Evolutionary conservation across 495 filamentous ascomycete genomes (phyloP).

Genomic region (Sabuloglossum arenarium): DNA sequence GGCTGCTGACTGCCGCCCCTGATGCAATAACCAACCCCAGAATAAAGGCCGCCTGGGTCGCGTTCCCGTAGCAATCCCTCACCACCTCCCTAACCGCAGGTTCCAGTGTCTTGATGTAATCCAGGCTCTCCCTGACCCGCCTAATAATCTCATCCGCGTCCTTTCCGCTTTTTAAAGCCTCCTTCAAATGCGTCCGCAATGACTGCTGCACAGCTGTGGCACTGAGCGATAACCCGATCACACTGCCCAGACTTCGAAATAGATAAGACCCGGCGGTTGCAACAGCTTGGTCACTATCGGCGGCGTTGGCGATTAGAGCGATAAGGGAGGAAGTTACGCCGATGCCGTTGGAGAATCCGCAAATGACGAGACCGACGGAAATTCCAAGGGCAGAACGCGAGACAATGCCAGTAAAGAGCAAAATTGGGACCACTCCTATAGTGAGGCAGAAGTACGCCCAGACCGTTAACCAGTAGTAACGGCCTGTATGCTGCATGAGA

Average conservation of each 20-base stretch:
- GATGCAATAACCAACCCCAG: conserved; percentile 10
- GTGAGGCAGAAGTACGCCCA: conserved; percentile 29
- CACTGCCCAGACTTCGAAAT: conserved; percentile 65
- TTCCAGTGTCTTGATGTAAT: conserved; percentile 47
- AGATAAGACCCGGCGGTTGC: conserved; percentile 73
- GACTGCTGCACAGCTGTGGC: conserved; percentile 56
- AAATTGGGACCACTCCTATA: conserved; percentile 30
- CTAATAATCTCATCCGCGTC: conserved; percentile 51
- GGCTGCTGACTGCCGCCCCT: background rate
- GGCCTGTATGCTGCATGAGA: conserved; percentile 56
- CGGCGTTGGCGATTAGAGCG: conserved; percentile 44
- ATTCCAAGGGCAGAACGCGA: conserved; percentile 24
- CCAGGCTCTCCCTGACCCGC: conserved; percentile 50
- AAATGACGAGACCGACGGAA: conserved; percentile 31
- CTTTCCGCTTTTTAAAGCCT: conserved; percentile 28
- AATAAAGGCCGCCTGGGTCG: conserved; percentile 26
- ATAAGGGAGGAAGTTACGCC: conserved; percentile 55
- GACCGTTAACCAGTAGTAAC: conserved; percentile 58
- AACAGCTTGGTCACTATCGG: conserved; percentile 48
- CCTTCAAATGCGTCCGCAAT: conserved; percentile 35
- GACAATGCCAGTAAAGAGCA: conserved; percentile 36
- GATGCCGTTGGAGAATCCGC: conserved; percentile 39
- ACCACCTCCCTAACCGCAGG: conserved; percentile 38
- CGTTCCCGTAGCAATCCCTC: conserved; percentile 42
- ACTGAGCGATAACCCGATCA: conserved; percentile 48